Evolutionary conservation across 371 early-diverging fungal genomes (phyloP), one percentile per base, ranked within the genome.

Genomic region (Syncephalis plumigaleata): DNA sequence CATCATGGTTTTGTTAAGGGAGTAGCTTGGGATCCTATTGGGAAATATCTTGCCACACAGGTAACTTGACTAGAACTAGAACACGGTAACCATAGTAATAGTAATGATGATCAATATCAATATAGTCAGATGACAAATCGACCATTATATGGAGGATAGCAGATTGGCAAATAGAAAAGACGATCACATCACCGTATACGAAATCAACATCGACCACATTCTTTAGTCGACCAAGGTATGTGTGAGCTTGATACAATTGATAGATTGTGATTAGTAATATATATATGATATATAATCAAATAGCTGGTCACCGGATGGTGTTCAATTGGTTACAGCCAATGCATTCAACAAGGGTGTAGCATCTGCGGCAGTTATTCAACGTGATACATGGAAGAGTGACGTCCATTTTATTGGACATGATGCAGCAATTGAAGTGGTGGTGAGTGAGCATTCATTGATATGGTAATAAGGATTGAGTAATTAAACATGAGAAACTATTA

Each of bases 1-100:
- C 92, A 92, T 53, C 53, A 65, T n/a, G 90, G 87, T 22, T 91
- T 92, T 59, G 94, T 96, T 15, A 96, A 97, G 60, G 98, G 98
- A 1, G 57, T 97, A 1, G 71, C 91, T 1, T 96, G 92, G 79
- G 97, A 96, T 64, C 98, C 98, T 9, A 84, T 81, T 3, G 95
- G 94, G 17, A 78, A 84, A 56, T 94, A 75, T 55, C 60, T 97
- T 37, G 92, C 95, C 1, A 75, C 90, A 9, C 90, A 93, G 68
- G 84, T 82, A 75, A 36, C 11, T 8, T 5, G 4, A 40, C 8
- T n/a, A n/a, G n/a, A n/a, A n/a, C n/a, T n/a, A n/a, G n/a, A n/a
- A 15, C 15, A 16, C 36, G n/a, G 40, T 21, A 21, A 40, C n/a
- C 18, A 16, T 21, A 40, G 8, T 40, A n/a, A n/a, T n/a, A n/a